Evolutionary conservation across 2,329 filamentous ascomycete genomes (phyloP), one percentile per base, ranked within the genome.

Genomic region (Passalora sequoiae): DNA sequence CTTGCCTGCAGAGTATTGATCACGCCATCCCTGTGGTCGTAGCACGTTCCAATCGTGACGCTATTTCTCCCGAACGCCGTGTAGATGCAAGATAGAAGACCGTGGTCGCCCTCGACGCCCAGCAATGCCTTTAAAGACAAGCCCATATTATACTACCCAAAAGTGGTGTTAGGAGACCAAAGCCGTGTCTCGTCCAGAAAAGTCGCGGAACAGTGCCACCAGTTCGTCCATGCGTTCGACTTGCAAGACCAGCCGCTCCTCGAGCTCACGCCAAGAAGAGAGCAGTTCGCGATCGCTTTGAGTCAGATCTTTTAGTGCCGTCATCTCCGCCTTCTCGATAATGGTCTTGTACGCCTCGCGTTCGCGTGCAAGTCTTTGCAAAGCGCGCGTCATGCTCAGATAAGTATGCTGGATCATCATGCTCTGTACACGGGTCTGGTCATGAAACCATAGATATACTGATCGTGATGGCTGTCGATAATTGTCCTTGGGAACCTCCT

Each of bases 361-460:
- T 64, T 96, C 87, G 20, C 86, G 79, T 25, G 81, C 78, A 17
- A 94, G 76, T 17, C 89, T 83, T 63, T 95, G 86, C 37, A 96
- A 65, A 50, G 84, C 85, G 44, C 89, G 80, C 12, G 88, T 76
- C 86, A 97, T 95, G 20, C 83, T 78, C 65, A 94, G 94, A 71
- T 95, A 97, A 1, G 84, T 79, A 47, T 87, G 83, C 50, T 94
- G 84, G 8, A 95, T 67, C 1, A 94, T 69, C 48, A 84, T 77
- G 15, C 77, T 74, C 37, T 82, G 72, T 5, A 84, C 83, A 35
- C 85, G 78, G 33, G 88, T 80, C 8, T 77, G 72, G 61, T 97
- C 89, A 65, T 88, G 94, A 71, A 81, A 95, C 83, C 89, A 96
- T 43, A 97, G 78, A 63, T 89, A 97, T 17, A 95, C 77, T 0